Evolutionary conservation across 164 flowering plant genomes (phyloP).

Genomic region (Piper betle): DNA sequence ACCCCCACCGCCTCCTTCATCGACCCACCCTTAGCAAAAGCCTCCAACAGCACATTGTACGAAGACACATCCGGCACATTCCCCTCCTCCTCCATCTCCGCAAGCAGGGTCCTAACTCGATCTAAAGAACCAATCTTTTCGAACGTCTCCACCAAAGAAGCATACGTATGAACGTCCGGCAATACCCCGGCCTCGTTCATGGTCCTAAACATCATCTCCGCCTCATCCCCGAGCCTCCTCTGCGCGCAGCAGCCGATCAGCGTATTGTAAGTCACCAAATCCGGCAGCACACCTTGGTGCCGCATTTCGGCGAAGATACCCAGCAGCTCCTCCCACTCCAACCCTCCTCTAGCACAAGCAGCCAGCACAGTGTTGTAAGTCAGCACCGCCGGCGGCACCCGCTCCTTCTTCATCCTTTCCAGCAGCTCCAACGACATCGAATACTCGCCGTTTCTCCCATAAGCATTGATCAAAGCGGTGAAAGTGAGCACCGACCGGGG

Average conservation of each 20-base stretch:
- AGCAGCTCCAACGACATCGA: constrained; percentile 51
- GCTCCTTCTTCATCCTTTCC: constrained; percentile 62
- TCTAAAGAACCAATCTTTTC: constrained; percentile 52
- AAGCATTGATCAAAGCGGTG: constrained; percentile 78
- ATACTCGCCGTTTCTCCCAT: constrained; percentile 74
- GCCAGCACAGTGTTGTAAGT: constrained; percentile 81
- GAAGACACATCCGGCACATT: constrained; percentile 62
- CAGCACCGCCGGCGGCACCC: constrained; percentile 51
- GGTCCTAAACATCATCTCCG: constrained; percentile 86
- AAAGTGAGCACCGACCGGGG: constrained; percentile 51
- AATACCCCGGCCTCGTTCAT: constrained; percentile 86
- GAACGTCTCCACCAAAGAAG: constrained; percentile 72
- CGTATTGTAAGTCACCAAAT: constrained; percentile 78
- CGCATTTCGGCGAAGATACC: constrained; percentile 94
- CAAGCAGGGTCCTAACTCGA: constrained; percentile 62
- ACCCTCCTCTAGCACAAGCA: constrained; percentile 87
- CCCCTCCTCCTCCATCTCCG: constrained; percentile 70
- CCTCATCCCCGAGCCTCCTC: constrained; percentile 74
- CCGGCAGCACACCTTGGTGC: constrained; percentile 87
- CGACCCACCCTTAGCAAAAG: constrained; percentile 49
- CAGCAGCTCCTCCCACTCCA: constrained; percentile 81
- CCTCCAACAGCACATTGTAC: constrained; percentile 79
- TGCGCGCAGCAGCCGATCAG: constrained; percentile 69
- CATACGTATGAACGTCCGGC: constrained; percentile 72
- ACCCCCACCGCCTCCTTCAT: constrained; percentile 73